Conservation (phyloP, 148 eudicot genomes). For the Selenicereus undatus region DNA sequence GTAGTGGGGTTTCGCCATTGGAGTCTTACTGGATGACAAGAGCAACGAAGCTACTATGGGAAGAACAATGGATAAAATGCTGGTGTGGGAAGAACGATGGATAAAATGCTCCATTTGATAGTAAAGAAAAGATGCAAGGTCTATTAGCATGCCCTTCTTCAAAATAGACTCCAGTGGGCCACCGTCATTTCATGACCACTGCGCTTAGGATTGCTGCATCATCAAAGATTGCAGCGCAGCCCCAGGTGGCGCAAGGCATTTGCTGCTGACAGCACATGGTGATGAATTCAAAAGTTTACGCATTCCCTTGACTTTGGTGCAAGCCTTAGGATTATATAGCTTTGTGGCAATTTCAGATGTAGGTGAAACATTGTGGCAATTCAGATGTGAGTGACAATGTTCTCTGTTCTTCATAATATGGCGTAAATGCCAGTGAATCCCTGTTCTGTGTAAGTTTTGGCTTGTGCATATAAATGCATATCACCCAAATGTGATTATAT, state of each 20-base stretch:
- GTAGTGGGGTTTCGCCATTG: slow-evolving; percentile 10
- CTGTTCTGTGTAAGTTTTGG: background rate
- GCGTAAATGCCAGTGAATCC: background rate
- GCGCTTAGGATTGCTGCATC: background rate
- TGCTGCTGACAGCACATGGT: too few relatives aligned
- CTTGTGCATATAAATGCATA: too few relatives aligned
- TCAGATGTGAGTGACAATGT: background rate
- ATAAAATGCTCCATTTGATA: background rate
- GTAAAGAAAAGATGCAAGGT: background rate
- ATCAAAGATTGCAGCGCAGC: background rate
- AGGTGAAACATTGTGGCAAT: background rate
- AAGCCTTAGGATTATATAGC: background rate
- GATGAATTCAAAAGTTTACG: background rate
- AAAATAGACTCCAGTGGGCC: background rate
- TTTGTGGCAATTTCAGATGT: background rate
- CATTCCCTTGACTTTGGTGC: background rate
- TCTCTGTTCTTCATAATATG: too few relatives aligned
- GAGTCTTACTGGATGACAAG: background rate
- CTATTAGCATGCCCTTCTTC: slow-evolving; percentile 1
- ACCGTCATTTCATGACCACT: background rate
- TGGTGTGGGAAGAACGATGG: background rate
- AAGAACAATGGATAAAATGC: background rate
- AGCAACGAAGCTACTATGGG: background rate
- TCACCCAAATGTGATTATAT: background rate
- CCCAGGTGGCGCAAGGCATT: too few relatives aligned